Evolutionary conservation across 768 basidiomycete genomes (phyloP).

Genomic region (Podaxis carcinomalis): DNA sequence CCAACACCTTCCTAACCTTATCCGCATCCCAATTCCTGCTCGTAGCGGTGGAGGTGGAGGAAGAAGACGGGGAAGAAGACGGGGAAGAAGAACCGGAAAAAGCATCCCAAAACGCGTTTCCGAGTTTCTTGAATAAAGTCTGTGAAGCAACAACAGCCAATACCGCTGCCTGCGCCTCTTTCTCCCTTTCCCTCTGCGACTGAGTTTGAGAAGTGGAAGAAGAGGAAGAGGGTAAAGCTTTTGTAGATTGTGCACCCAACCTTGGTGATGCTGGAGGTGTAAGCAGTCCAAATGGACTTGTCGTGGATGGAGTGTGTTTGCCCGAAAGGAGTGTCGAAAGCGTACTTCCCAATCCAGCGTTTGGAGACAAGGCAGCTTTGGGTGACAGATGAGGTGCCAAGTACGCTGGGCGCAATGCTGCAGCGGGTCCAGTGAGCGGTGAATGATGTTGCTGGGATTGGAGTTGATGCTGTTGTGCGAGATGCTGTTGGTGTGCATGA

Average conservation of each 20-base stretch:
- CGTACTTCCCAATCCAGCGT: neutral
- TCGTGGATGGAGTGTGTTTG: neutral
- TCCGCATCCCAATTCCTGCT: conserved; percentile 53
- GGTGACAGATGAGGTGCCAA: conserved; percentile 6
- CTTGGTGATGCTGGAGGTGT: conserved; percentile 5
- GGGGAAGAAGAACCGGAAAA: conserved; percentile 52
- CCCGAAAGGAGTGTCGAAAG: conserved; percentile 9
- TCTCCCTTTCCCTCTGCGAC: conserved; percentile 27
- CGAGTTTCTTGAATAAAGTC: conserved; percentile 68
- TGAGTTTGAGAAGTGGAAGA: conserved; percentile 12
- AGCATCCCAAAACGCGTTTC: conserved; percentile 84
- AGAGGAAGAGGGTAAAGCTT: neutral
- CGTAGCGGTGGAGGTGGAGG: conserved; percentile 18
- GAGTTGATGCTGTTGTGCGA: conserved; percentile 27
- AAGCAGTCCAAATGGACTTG: neutral
- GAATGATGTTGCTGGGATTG: conserved; percentile 24
- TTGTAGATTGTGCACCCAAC: neutral
- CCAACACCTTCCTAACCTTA: conserved; percentile 76
- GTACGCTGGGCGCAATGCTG: conserved; percentile 10
- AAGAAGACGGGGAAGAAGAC: conserved; percentile 21
- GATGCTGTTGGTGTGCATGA: conserved; percentile 30
- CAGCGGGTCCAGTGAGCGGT: conserved; percentile 14
- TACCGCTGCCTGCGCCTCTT: conserved; percentile 40
- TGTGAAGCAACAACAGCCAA: conserved; percentile 75
- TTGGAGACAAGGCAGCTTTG: neutral